These are phyloP conservation scores for Fusarium marasasianum DNA, from an alignment of 2,329 filamentous ascomycete genomes.

Conservation along the genomic window DNA sequence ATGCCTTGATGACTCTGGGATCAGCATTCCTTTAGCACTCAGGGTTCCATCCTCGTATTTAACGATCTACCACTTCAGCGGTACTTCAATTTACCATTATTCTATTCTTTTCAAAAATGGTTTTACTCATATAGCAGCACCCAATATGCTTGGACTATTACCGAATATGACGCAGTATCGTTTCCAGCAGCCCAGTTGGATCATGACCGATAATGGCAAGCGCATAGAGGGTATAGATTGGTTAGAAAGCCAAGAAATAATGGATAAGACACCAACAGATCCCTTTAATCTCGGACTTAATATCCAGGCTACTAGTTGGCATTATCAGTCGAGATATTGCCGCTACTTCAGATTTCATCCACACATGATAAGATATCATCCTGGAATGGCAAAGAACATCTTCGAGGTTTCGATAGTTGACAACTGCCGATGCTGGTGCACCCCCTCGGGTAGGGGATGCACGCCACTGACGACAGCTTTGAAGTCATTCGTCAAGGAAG, in stretches of 20 bases:
- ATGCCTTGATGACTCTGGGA: not conserved
- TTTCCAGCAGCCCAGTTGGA: accelerated
- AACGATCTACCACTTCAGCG: accelerated
- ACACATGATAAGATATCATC: too few species aligned
- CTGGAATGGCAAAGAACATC: not conserved
- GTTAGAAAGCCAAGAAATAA: accelerated
- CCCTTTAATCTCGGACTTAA: not conserved
- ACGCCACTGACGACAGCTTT: not conserved
- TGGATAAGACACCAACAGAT: not conserved
- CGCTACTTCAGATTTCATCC: too few species aligned
- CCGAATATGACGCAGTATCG: accelerated
- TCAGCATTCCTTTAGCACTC: accelerated
- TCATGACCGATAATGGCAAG: accelerated
- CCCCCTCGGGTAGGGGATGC: accelerated
- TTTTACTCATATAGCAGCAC: accelerated
- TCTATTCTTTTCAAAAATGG: not conserved
- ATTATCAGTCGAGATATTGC: not conserved
- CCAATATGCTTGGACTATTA: accelerated
- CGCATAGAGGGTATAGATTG: accelerated
- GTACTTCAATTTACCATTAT: not conserved
- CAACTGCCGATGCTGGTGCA: not conserved
- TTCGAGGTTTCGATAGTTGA: too few species aligned
- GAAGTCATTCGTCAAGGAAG: not conserved
- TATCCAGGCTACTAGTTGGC: not conserved
- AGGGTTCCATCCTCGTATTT: not conserved